Evolutionary conservation across 768 basidiomycete genomes (phyloP).

Genomic region (Russula olivacea): DNA sequence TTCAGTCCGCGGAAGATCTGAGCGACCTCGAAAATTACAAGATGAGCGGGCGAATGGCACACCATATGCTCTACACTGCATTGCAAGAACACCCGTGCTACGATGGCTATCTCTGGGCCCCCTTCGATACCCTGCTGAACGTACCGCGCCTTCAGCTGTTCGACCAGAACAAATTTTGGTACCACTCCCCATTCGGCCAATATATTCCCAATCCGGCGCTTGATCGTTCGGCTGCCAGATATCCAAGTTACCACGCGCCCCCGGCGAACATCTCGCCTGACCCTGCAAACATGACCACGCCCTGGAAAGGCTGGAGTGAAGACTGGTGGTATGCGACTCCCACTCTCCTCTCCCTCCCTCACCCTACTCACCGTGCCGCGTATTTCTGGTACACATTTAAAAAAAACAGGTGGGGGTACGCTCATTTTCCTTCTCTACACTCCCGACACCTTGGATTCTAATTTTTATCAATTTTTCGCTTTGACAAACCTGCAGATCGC

Average conservation of each 20-base stretch:
- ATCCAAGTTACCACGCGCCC: conserved; percentile 35
- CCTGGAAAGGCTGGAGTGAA: conserved; percentile 38
- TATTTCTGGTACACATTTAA: not conserved
- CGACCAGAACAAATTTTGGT: conserved; percentile 43
- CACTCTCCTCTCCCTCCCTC: not conserved
- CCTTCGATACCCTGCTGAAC: conserved; percentile 47
- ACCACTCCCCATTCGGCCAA: conserved; percentile 43
- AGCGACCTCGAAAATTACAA: conserved; percentile 33
- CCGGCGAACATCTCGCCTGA: conserved; percentile 41
- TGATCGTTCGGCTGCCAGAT: conserved; percentile 20
- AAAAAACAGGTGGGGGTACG: conserved; percentile 27
- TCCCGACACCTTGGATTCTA: not conserved
- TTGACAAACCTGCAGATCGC: conserved; percentile 31
- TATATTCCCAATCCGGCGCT: conserved; percentile 39
- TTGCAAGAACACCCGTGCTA: conserved; percentile 42
- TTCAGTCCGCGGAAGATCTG: conserved; percentile 41
- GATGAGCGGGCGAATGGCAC: conserved; percentile 48
- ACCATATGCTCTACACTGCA: conserved; percentile 49
- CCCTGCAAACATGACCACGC: conserved; percentile 35
- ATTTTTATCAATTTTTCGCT: not conserved
- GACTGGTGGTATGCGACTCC: conserved; percentile 40
- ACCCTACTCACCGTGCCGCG: not conserved
- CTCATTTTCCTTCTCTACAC: too few species aligned
- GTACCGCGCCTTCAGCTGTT: conserved; percentile 44
- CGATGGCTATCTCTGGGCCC: conserved; percentile 48